Evolutionary conservation across 108 stramenopile species (phyloP).

Genomic region (Cylindrotheca fusiformis): DNA sequence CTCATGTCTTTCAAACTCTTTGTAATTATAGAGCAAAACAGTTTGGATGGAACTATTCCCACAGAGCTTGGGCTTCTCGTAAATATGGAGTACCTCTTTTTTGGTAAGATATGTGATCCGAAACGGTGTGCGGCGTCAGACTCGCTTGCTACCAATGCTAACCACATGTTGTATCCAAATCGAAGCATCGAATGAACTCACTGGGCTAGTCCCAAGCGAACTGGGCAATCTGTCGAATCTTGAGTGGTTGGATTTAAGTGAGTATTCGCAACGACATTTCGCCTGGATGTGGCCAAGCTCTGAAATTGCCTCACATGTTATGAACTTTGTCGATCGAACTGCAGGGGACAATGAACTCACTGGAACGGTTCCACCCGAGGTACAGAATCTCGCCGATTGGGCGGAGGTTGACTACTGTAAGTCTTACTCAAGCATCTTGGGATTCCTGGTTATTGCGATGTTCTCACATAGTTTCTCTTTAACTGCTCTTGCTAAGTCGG

Average conservation of each 20-base stretch:
- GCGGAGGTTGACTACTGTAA: conserved; percentile 4
- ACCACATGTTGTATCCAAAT: too few relatives aligned
- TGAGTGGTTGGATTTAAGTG: conserved; percentile 10
- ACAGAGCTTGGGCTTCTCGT: conserved; percentile 17
- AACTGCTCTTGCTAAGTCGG: too few relatives aligned
- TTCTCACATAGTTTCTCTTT: too few relatives aligned
- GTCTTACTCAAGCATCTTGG: too few relatives aligned
- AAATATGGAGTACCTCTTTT: conserved; percentile 4
- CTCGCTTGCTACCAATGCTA: too few relatives aligned
- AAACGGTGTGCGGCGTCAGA: too few relatives aligned
- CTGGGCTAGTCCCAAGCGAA: conserved; percentile 21
- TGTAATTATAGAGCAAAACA: conserved; percentile 1
- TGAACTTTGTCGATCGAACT: too few relatives aligned
- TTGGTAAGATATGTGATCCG: too few relatives aligned
- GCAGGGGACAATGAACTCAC: conserved; percentile 22
- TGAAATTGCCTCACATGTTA: too few relatives aligned
- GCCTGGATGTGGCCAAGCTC: too few relatives aligned
- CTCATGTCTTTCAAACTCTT: background rate
- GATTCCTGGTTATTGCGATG: too few relatives aligned
- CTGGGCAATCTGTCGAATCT: conserved; percentile 13
- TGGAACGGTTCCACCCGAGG: conserved; percentile 15
- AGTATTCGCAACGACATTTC: too few relatives aligned
- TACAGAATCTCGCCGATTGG: conserved; percentile 2
- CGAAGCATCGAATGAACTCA: conserved; percentile 14
- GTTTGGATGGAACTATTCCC: conserved; percentile 28